A percentile compares a stretch with the other conserved stretches of the same genome.
Conservation (phyloP, 164 flowering plant genomes). For the Euptelea pleiosperma region DNA sequence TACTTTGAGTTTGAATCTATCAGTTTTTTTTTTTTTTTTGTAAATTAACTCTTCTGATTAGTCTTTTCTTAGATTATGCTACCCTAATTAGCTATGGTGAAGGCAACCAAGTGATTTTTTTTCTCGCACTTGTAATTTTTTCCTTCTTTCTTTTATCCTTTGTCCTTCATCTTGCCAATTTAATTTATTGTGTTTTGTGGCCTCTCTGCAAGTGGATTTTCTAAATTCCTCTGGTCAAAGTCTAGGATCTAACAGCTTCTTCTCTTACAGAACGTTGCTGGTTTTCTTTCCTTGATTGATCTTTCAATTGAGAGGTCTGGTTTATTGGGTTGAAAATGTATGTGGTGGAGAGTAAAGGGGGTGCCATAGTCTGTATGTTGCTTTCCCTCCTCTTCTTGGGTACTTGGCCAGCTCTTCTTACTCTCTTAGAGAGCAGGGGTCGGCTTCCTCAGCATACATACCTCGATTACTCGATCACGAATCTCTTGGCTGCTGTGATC, state of each 20-base stretch:
- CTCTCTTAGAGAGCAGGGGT: conserved; percentile 74
- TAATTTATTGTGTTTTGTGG: not conserved
- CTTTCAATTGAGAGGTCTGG: conserved; percentile 5
- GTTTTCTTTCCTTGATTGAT: conserved; percentile 5
- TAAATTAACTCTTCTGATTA: too few relatives aligned
- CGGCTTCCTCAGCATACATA: conserved; percentile 92
- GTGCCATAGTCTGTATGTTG: conserved; percentile 79
- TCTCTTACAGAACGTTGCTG: conserved; percentile 27
- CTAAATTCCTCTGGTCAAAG: not conserved
- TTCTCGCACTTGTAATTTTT: too few relatives aligned
- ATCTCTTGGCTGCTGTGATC: conserved; percentile 73
- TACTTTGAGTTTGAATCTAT: too few relatives aligned
- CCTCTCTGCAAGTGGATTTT: not conserved
- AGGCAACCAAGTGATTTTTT: too few relatives aligned
- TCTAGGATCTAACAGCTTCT: conserved; percentile 6
- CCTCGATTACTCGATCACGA: conserved; percentile 76
- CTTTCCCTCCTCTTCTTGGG: conserved; percentile 67
- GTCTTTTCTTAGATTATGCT: too few relatives aligned
- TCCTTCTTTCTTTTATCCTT: not conserved
- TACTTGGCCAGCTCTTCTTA: conserved; percentile 85
- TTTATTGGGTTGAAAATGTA: conserved; percentile 48
- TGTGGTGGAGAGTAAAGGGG: conserved; percentile 74
- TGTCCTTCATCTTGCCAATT: not conserved
- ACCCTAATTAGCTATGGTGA: too few relatives aligned
- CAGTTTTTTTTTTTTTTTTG: too few relatives aligned